A percentile compares a stretch with the other conserved stretches of the same genome.
These are phyloP conservation scores for Acacia acuminata DNA, from an alignment of 306 rosid genomes.

Conservation along the genomic window DNA sequence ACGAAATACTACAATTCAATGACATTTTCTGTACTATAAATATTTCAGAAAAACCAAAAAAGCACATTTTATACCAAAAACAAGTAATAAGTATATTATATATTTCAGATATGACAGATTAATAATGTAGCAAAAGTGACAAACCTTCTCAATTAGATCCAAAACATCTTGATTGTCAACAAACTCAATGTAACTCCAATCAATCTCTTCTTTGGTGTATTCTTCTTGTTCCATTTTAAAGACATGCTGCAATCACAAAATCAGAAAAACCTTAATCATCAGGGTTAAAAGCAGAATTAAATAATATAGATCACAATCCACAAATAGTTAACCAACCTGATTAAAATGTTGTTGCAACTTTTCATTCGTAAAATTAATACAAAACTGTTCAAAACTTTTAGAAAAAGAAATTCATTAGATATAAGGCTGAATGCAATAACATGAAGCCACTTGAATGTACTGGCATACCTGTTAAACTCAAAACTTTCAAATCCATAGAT, in stretches of 20 bases:
- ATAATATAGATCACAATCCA: slow-evolving; percentile 24
- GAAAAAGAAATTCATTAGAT: slow-evolving; percentile 39
- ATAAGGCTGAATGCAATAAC: slow-evolving; percentile 20
- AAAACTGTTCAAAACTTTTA: slow-evolving; percentile 97
- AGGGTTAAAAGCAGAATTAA: background rate
- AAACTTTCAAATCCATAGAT: slow-evolving; percentile 99
- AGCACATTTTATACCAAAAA: background rate
- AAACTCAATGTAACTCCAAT: slow-evolving; percentile 99
- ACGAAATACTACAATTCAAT: slow-evolving; percentile 23
- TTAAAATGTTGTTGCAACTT: slow-evolving; percentile 99
- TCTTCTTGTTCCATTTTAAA: slow-evolving; percentile 99
- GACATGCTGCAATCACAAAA: slow-evolving; percentile 78
- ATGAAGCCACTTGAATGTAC: slow-evolving; percentile 26
- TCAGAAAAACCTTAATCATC: slow-evolving; percentile 27
- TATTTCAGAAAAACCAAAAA: background rate
- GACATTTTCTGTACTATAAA: slow-evolving; percentile 11
- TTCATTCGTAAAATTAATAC: slow-evolving; percentile 98
- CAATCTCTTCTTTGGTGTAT: slow-evolving; percentile 90
- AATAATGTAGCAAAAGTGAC: slow-evolving; percentile 28
- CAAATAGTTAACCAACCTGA: slow-evolving; percentile 65
- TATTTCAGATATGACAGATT: background rate
- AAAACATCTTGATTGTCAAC: slow-evolving; percentile 98
- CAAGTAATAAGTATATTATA: slow-evolving; percentile 4
- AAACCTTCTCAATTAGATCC: slow-evolving; percentile 97
- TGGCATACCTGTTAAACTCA: slow-evolving; percentile 84